Base-by-base conservation (phyloP, 2,329 filamentous ascomycete genomes). In the Talaromyces sp. region DNA sequence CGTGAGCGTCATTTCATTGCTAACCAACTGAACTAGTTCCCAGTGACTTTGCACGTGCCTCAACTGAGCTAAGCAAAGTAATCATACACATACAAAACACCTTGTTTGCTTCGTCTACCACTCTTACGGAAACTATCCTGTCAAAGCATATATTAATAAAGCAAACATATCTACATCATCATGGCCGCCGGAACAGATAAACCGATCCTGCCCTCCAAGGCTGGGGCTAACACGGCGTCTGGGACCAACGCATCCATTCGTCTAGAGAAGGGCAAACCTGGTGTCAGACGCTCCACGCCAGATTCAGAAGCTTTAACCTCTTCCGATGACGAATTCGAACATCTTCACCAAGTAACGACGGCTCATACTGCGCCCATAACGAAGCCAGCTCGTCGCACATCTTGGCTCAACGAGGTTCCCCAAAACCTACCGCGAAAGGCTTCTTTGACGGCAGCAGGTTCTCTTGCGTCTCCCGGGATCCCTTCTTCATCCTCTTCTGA, bases 291-390 rank as follows among this genome's bases (percentile, higher is more conserved):
- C 62, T 93, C 92, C 8, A 97, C 94, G 1, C 94, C 94, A 24
- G 95, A 98, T 75, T 97, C 93, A 3, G 94, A 98, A 75, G 94
- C 92, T 60, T 82, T 98, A 66, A 93, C 90, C 61, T 98, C 94
- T 70, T 97, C 93, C 13, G 95, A 98, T 76, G 95, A 98, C 76
- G 95, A 99, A 77, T 85, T 82, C 65, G 90, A 97, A 67, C 84
- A 87, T 74, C 85, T 69, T 31, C 83, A 83, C 52, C 82, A 86
- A 84, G 65, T 77, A 74, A 72, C 79, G 79, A 68, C 82, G 83
- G 71, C 79, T 78, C 71, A 75, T 75, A 66, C 73, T 76, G 63
- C 85, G 81, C 70, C 84, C 80, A 59, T 84, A 79, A 70, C 77
- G 59, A 91, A 88, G 71, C 86, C 90, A 56, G 85, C 84, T 31